Evolutionary conservation across 2,329 filamentous ascomycete genomes (phyloP).

Genomic region (Sordariomycetes sp.): DNA sequence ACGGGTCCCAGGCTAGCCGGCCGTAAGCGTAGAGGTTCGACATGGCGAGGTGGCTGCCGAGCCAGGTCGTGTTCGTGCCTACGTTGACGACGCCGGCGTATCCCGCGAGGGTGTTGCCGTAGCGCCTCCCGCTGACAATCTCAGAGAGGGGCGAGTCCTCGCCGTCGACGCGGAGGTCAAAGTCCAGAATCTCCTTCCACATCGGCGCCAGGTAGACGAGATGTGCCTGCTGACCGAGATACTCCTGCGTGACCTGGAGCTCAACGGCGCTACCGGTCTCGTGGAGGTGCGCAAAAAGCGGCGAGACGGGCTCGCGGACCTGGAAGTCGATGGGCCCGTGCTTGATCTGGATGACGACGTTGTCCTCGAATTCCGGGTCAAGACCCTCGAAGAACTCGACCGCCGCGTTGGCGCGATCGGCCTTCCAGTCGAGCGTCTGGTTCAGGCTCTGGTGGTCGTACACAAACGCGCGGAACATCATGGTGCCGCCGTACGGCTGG

Average conservation of each 20-base stretch:
- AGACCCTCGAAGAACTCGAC: constrained; percentile 53
- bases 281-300: constrained; percentile 41
- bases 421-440: constrained; percentile 42
- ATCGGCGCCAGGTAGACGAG: constrained; percentile 54
- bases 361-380: constrained; percentile 54
- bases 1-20: constrained; percentile 51
- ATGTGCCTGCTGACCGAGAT: constrained; percentile 57
- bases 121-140: constrained; percentile 46
- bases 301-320: constrained; percentile 52
- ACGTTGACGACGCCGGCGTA: constrained; percentile 57
- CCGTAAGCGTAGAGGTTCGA: constrained; percentile 61
- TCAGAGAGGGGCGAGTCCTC: constrained; percentile 41
- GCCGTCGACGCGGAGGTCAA: constrained; percentile 49
- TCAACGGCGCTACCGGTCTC: constrained; percentile 42
- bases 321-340: constrained; percentile 66
- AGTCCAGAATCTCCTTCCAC: constrained; percentile 56
- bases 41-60: constrained; percentile 57
- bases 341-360: constrained; percentile 62
- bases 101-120: constrained; percentile 42
- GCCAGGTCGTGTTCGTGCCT: constrained; percentile 52
- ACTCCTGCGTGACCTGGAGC: constrained; percentile 55
- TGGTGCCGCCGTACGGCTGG: constrained; percentile 42
- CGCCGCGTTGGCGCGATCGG: constrained; percentile 56
- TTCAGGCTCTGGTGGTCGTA: constrained; percentile 42
- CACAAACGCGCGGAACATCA: constrained; percentile 63